Percentiles rank a stretch among this genome's conserved stretches.
These are phyloP conservation scores for Fraxinus baroniana DNA, from an alignment of 305 asterid species.

Conservation along the genomic window DNA sequence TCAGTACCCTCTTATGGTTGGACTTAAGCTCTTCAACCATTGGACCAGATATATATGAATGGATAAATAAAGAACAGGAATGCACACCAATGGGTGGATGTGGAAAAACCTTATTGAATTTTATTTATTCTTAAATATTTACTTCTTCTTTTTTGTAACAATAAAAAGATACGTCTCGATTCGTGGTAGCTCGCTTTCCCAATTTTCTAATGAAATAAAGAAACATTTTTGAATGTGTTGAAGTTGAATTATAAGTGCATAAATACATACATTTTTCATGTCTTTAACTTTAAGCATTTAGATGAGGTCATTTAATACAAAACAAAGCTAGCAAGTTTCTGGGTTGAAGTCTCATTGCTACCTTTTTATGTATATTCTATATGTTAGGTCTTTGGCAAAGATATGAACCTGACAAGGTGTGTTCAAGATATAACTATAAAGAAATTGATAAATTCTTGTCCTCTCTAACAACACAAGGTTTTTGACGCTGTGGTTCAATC, in stretches of 20 bases:
- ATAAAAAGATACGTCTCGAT: not conserved
- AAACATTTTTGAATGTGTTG: not conserved
- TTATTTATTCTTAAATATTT: not conserved
- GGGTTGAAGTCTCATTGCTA: not conserved
- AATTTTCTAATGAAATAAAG: not conserved
- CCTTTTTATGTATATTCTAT: not conserved
- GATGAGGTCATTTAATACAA: not conserved
- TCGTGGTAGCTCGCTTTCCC: not conserved
- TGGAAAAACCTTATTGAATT: not conserved
- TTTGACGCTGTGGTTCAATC: not conserved
- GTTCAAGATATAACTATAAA: not conserved
- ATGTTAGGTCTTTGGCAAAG: not conserved
- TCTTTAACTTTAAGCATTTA: not conserved
- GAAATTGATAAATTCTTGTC: not conserved
- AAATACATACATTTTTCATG: not conserved
- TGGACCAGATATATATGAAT: not conserved
- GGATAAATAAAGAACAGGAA: not conserved
- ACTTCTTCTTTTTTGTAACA: not conserved
- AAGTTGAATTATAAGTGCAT: not conserved
- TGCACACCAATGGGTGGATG: not conserved
- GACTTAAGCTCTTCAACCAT: not conserved
- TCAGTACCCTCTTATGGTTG: not conserved
- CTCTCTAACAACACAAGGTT: not conserved
- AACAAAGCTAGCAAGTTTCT: not conserved
- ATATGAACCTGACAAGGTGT: not conserved